A percentile compares a stretch with the other conserved stretches of the same genome.
These are phyloP conservation scores for Darksidea phi DNA, from an alignment of 495 filamentous ascomycete genomes.

Conservation along the genomic window DNA sequence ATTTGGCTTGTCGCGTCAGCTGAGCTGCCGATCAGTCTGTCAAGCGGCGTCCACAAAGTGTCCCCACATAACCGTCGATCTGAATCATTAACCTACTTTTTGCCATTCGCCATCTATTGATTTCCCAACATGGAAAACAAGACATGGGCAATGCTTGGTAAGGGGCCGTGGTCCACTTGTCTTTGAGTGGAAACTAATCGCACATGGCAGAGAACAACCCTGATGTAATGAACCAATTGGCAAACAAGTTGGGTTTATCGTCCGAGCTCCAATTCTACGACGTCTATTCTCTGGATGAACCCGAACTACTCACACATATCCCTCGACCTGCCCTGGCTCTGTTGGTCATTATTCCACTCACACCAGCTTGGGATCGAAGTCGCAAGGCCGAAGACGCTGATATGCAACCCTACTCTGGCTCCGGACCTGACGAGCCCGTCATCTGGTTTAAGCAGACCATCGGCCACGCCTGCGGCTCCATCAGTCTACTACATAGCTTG, in stretches of 20 bases:
- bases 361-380: conserved; percentile 5
- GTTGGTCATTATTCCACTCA: conserved; percentile 15
- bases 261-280: conserved; percentile 10
- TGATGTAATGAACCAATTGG: neutral
- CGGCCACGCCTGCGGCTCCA: conserved; percentile 78
- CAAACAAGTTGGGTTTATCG: neutral
- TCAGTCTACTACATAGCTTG: conserved; percentile 74
- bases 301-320: conserved; percentile 15
- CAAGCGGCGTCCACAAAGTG: too few species aligned
- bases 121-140: too few species aligned
- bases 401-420: conserved; percentile 46
- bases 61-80: too few species aligned
- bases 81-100: too few species aligned
- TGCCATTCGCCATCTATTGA: too few species aligned
- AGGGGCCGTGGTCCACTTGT: too few species aligned
- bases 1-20: too few species aligned
- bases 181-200: too few species aligned
- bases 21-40: too few species aligned
- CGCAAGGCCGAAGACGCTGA: conserved; percentile 15
- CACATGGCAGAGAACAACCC: neutral
- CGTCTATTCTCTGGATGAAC: conserved; percentile 24
- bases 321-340: conserved; percentile 28
- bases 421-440: conserved; percentile 58
- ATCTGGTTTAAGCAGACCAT: conserved; percentile 94
- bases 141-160: too few species aligned